Evolutionary conservation across 768 basidiomycete genomes (phyloP).

Genomic region (Lentinula lateritia): DNA sequence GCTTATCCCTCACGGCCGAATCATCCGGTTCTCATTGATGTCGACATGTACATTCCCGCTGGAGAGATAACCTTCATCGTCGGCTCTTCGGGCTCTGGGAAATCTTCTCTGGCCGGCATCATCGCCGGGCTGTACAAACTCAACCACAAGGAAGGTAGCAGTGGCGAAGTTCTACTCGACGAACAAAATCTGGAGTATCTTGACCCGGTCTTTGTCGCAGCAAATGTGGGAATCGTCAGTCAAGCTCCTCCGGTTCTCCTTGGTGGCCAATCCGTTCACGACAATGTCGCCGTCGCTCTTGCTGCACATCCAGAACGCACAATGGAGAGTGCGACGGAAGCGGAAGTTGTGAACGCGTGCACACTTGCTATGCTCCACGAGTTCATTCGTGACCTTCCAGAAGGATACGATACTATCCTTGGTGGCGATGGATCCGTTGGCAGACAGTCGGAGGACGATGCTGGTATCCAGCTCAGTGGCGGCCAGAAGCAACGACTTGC

Average conservation of each 20-base stretch:
- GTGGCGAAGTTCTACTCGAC: slow-evolving; percentile 73
- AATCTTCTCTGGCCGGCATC: slow-evolving; percentile 64
- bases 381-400: slow-evolving; percentile 77
- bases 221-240: slow-evolving; percentile 69
- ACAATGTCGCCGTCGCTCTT: slow-evolving; percentile 81
- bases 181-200: slow-evolving; percentile 75
- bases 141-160: slow-evolving; percentile 12
- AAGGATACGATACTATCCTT: slow-evolving; percentile 76
- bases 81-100: slow-evolving; percentile 74
- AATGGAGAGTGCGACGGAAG: slow-evolving; percentile 48
- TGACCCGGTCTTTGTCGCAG: slow-evolving; percentile 62
- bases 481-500: slow-evolving; percentile 91
- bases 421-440: background rate
- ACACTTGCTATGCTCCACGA: slow-evolving; percentile 82
- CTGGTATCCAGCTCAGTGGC: slow-evolving; percentile 77
- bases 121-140: slow-evolving; percentile 72
- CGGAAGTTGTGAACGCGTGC: slow-evolving; percentile 79
- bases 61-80: slow-evolving; percentile 76
- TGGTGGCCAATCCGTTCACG: slow-evolving; percentile 74
- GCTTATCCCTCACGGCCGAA: slow-evolving; percentile 70
- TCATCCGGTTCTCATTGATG: slow-evolving; percentile 48
- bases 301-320: slow-evolving; percentile 26
- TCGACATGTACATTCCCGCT: slow-evolving; percentile 66
- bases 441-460: slow-evolving; percentile 41
- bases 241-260: slow-evolving; percentile 65